Percentiles rank a stretch among this genome's conserved stretches.
Evolutionary conservation across 208 protist species (phyloP).

Genomic region (Entamoeba invadens): DNA sequence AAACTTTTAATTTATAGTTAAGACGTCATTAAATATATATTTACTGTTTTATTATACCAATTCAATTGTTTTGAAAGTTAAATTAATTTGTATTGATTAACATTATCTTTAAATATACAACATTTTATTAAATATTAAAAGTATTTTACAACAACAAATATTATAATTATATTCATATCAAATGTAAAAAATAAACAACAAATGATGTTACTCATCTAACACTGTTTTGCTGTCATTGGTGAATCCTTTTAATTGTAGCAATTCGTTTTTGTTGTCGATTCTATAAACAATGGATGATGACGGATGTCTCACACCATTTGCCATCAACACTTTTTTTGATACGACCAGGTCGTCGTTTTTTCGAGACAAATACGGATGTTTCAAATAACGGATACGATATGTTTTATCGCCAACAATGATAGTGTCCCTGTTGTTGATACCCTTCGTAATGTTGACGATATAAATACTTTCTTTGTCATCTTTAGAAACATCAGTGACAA

Average conservation of each 20-base stretch:
- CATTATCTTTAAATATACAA: no score
- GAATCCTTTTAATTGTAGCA: neutral
- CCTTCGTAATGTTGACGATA: neutral
- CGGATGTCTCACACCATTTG: neutral
- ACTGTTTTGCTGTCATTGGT: neutral
- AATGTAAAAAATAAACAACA: no score
- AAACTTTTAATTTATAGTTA: no score
- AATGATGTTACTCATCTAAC: no score
- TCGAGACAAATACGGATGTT: neutral
- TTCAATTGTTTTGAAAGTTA: no score
- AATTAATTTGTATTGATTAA: no score
- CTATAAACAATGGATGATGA: neutral
- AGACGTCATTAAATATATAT: no score
- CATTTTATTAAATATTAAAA: no score
- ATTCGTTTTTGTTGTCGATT: neutral
- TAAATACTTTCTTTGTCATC: neutral
- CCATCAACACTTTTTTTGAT: neutral
- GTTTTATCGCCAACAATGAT: neutral
- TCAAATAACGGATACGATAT: neutral
- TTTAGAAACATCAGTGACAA: neutral
- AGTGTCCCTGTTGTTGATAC: neutral
- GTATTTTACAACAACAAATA: no score
- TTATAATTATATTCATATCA: no score
- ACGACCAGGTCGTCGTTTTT: neutral
- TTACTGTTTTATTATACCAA: no score